phyloP scores from a whole-genome alignment of 805 yeast species.

The Wickerhamomyces xylosicus region DNA sequence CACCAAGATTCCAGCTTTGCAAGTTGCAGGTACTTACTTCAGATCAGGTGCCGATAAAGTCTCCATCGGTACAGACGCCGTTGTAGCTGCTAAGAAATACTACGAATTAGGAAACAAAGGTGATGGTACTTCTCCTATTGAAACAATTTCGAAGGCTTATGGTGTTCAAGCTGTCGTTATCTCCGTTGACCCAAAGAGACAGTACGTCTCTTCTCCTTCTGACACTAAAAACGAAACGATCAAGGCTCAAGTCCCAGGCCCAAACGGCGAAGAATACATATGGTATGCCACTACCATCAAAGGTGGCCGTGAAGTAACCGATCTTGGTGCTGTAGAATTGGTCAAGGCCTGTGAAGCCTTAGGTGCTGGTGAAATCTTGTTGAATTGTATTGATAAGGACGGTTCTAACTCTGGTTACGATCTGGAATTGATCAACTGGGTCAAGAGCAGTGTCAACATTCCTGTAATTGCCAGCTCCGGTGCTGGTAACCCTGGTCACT shows the following conservation, averaged over 20 bases:
- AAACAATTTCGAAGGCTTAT: conserved; percentile 82
- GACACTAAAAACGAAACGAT: conserved; percentile 56
- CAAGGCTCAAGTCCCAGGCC: conserved; percentile 59
- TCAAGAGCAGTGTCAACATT: conserved; percentile 65
- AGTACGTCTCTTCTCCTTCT: conserved; percentile 54
- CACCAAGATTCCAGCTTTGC: conserved; percentile 66
- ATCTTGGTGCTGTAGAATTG: conserved; percentile 84
- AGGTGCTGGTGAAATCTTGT: conserved; percentile 92
- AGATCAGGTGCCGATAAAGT: conserved; percentile 97
- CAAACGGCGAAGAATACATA: conserved; percentile 80
- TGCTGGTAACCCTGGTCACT: conserved; percentile 90
- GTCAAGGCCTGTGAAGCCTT: conserved; percentile 81
- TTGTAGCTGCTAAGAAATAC: conserved; percentile 76
- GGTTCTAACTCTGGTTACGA: conserved; percentile 95
- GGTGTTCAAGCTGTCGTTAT: conserved; percentile 98
- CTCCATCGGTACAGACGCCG: conserved; percentile 97
- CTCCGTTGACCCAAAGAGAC: conserved; percentile 94
- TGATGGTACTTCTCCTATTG: conserved; percentile 81
- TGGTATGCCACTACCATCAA: conserved; percentile 95
- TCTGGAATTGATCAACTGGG: conserved; percentile 69
- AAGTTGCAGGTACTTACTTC: conserved; percentile 87
- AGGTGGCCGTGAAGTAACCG: conserved; percentile 90
- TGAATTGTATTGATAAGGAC: conserved; percentile 94
- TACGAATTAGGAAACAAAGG: conserved; percentile 47
- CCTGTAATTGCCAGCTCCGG: conserved; percentile 98